A percentile compares a stretch with the other conserved stretches of the same genome.
Conservation (phyloP, 2,329 filamentous ascomycete genomes). For the Zasmidium citrigriseum region DNA sequence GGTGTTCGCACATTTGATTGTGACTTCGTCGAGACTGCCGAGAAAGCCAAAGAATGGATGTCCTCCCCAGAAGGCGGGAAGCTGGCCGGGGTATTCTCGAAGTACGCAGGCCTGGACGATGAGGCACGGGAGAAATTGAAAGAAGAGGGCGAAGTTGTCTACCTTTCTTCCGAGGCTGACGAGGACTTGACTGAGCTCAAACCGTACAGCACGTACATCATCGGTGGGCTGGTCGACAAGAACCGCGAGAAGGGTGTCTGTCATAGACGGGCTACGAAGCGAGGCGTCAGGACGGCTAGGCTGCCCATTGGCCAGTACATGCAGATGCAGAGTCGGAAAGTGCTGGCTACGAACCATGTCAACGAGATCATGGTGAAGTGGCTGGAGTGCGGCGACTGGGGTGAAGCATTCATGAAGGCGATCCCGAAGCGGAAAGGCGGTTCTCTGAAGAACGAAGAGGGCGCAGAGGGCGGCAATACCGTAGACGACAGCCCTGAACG, state of each 20-base stretch:
- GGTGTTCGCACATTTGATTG: slow-evolving; percentile 71
- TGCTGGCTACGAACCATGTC: slow-evolving; percentile 93
- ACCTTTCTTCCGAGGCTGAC: slow-evolving; percentile 89
- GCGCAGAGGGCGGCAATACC: not conserved
- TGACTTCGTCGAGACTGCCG: slow-evolving; percentile 71
- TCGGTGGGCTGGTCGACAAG: slow-evolving; percentile 92
- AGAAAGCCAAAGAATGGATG: slow-evolving; percentile 70
- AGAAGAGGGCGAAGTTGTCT: slow-evolving; percentile 65
- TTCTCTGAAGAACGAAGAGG: slow-evolving; percentile 51
- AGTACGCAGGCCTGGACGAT: slow-evolving; percentile 23
- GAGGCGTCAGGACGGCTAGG: slow-evolving; percentile 82
- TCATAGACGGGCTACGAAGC: slow-evolving; percentile 74
- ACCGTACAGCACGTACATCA: slow-evolving; percentile 86
- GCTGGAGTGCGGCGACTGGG: slow-evolving; percentile 91
- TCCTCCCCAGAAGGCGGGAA: slow-evolving; percentile 44
- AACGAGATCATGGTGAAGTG: slow-evolving; percentile 95
- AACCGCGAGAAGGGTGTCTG: slow-evolving; percentile 96
- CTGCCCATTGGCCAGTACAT: slow-evolving; percentile 95
- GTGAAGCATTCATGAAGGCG: slow-evolving; percentile 79
- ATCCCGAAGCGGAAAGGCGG: slow-evolving; percentile 91
- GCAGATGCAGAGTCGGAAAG: slow-evolving; percentile 81
- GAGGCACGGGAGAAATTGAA: slow-evolving; percentile 23
- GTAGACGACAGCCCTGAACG: not conserved
- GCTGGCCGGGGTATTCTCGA: slow-evolving; percentile 27
- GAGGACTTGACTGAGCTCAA: slow-evolving; percentile 80